Evolutionary conservation across 768 basidiomycete genomes (phyloP).

Genomic region (Ramaria rubella): DNA sequence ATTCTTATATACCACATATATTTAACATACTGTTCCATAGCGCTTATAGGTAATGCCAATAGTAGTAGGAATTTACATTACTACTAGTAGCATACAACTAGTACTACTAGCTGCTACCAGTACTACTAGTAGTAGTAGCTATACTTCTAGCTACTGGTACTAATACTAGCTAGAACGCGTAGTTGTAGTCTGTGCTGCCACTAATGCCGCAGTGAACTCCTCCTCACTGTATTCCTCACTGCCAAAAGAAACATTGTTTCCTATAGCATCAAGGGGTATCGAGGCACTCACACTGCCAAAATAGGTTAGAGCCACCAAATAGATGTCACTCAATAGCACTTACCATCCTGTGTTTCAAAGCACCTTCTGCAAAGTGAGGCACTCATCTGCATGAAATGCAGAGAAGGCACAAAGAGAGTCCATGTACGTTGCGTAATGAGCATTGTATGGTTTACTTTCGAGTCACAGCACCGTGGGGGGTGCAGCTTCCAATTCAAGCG

Average conservation of each 20-base stretch:
- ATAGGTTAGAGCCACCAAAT: background rate
- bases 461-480: background rate
- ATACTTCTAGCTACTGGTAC: no score
- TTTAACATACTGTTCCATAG: no score
- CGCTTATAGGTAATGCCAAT: no score
- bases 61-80: no score
- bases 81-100: no score
- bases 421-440: background rate
- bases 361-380: background rate
- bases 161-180: no score
- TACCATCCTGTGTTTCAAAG: background rate
- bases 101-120: no score
- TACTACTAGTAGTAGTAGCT: no score
- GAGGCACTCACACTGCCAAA: background rate
- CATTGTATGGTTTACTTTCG: background rate
- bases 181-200: no score
- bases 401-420: no score
- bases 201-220: no score
- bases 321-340: background rate
- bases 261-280: background rate
- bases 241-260: background rate
- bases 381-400: background rate
- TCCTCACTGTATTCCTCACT: background rate
- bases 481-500: background rate
- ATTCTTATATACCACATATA: no score